Evolutionary conservation across 129 eudicot species (phyloP), one percentile per base, ranked within the genome.

Genomic region (Flaveria linearis): DNA sequence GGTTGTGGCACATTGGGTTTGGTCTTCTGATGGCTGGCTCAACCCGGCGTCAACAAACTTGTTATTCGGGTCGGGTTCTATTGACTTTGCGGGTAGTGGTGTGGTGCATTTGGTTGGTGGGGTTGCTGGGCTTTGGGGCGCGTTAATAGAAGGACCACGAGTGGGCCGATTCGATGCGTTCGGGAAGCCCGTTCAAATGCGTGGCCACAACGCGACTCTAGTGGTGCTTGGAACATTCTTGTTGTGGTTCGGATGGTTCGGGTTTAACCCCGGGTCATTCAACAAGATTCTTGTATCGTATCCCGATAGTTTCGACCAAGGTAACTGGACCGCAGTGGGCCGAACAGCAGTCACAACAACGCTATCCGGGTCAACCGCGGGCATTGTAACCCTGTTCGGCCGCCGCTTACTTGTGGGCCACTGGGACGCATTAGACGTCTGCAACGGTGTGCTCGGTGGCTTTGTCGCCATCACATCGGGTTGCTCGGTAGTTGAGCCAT

Each of bases 81-180:
- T 88, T 45, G 93, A 88, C 55, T 88, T 88, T 73, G 90, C 88
- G 3, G 90, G 93, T n/a, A 88, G 93, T 45, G 90, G 93, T 4
- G 93, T 88, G 55, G 93, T 88, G 42, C 93, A 88, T 73, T 75
- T 88, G 80, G 89, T 88, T 47, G 92, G 92, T 22, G 92, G 87
- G 12, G 57, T 88, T n/a, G 92, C 89, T 2, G 92, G 92, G 46
- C 80, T 88, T 8, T 83, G 92, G 89, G 92, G 92, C 17, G 78
- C 92, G 1, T 2, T 81, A n/a, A 83, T 88, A 0, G 92, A 88
- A 81, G 92, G 92, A 75, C 92, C 92, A 0, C 53, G 92, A 82
- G 89, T 88, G 0, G 92, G 92, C 20, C 80, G 89, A 57, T 88
- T 88, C 45, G 89, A 88, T 68, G 92, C 89, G 1, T 85, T 83